Conservation (phyloP, 2,329 filamentous ascomycete species). For the Pseudocercospora fijiensis region DNA sequence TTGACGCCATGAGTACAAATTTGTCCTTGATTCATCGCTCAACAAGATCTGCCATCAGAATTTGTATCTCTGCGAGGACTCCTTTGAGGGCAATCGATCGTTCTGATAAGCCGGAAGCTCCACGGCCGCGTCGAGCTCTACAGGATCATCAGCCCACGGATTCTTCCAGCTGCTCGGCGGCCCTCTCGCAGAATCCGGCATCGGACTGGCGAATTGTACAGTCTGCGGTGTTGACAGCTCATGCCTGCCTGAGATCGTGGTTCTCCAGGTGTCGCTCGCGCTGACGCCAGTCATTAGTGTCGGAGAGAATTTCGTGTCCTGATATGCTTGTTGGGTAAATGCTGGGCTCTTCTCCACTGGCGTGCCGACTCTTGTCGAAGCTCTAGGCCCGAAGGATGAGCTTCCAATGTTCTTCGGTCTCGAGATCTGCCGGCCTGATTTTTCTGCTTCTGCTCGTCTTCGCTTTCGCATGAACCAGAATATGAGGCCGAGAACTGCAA, state of each 20-base stretch:
- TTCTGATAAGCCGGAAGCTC: slow-evolving; percentile 1
- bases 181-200: background rate
- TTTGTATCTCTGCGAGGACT: background rate
- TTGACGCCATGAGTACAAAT: too few species aligned
- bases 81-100: background rate
- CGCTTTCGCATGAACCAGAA: slow-evolving; percentile 2
- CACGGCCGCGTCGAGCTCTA: background rate
- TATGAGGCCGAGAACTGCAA: background rate
- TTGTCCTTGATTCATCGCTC: background rate
- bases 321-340: background rate
- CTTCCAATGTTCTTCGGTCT: slow-evolving; percentile 5
- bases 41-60: background rate
- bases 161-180: background rate
- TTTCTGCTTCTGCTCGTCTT: background rate
- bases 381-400: background rate
- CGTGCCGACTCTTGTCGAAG: slow-evolving; percentile 1
- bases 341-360: background rate
- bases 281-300: background rate
- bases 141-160: background rate
- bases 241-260: slow-evolving; percentile 2
- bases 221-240: slow-evolving; percentile 4
- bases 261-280: slow-evolving; percentile 5
- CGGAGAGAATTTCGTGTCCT: background rate
- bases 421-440: background rate
- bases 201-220: background rate